Base-by-base conservation (phyloP, 1,284 basidiomycete species). In the Phlebopus sp. region DNA sequence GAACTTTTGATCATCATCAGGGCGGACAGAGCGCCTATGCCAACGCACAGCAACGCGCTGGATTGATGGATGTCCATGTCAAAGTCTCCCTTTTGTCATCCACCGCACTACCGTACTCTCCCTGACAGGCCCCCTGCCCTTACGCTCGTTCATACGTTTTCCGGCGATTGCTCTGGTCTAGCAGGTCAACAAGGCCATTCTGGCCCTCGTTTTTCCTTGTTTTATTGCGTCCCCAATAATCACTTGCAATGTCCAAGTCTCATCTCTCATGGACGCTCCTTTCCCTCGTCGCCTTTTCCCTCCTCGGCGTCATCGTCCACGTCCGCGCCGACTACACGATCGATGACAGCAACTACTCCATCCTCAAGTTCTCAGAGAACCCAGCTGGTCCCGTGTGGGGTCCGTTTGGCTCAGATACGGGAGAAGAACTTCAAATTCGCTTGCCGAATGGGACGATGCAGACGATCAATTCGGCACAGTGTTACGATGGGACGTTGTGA, bases 401-500 rank as follows among this genome's bases (percentile, higher is more conserved):
- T 10, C 52, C 52, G 3, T 64, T 61, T 36, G 62, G 58, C n/a
- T 52, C 62, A 9, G 52, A 57, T 37, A 56, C 43, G 5, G 53
- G 55, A 27, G 53, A 60, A 34, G 42, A 47, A n/a, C 46, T 62
- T 11, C 2, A 49, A 30, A 43, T 63, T 18, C 47, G 43, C 25
- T 44, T 64, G 43, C 54, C 62, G 29, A 61, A 62, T 15, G 60
- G 59, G 29, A 62, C 60, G 4, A 59, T 45, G 50, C 50, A 55
- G 30, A 47, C 40, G 4, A 23, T 62, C 15, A 47, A 63, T 15
- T 52, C 56, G 6, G 49, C 59, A 15, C 56, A 49, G 15, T 64
- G 54, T 44, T 62, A 42, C 32, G 50, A 59, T 42, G 52, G 53
- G 17, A 64, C 62, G 21, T 62, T 47, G 60, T 64, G 45, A 59